Evolutionary conservation across 1,284 basidiomycete species (phyloP).

Genomic region (Ceratobasidium sp.): DNA sequence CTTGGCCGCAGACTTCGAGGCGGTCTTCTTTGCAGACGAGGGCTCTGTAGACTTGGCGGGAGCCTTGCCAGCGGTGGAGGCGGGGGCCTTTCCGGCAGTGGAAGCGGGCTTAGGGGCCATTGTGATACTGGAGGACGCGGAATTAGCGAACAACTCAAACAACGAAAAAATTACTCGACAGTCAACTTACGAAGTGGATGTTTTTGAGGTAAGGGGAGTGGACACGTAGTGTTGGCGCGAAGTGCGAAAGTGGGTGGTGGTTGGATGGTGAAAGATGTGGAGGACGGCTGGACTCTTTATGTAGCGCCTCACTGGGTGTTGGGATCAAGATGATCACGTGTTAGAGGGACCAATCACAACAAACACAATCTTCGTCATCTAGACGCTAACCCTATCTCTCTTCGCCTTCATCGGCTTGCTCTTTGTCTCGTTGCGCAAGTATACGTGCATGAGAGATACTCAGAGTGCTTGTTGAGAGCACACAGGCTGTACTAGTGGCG

Average conservation of each 20-base stretch:
- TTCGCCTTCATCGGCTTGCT: no score
- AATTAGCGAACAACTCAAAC: constrained; percentile 17
- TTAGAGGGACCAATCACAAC: constrained; percentile 22
- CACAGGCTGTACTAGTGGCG: no score
- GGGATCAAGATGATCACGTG: constrained; percentile 26
- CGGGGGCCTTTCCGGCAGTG: constrained; percentile 60
- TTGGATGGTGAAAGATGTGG: constrained; percentile 51
- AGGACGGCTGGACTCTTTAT: constrained; percentile 47
- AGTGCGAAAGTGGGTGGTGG: constrained; percentile 43
- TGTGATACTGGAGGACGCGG: constrained; percentile 50
- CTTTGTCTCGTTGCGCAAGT: no score
- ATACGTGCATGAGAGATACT: no score
- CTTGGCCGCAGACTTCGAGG: constrained; percentile 71
- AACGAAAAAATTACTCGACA: not conserved
- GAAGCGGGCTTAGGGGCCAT: constrained; percentile 87
- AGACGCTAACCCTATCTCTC: no score
- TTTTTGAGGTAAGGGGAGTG: not conserved
- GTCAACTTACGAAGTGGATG: not conserved
- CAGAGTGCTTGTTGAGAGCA: no score
- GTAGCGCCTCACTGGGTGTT: constrained; percentile 27
- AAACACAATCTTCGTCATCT: constrained; percentile 27
- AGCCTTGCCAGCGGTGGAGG: constrained; percentile 55
- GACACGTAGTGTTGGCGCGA: not conserved
- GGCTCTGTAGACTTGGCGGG: constrained; percentile 63
- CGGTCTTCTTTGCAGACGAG: constrained; percentile 55